Evolutionary conservation across 257 asterid genomes (phyloP).

Genomic region (Phtheirospermum japonicum): DNA sequence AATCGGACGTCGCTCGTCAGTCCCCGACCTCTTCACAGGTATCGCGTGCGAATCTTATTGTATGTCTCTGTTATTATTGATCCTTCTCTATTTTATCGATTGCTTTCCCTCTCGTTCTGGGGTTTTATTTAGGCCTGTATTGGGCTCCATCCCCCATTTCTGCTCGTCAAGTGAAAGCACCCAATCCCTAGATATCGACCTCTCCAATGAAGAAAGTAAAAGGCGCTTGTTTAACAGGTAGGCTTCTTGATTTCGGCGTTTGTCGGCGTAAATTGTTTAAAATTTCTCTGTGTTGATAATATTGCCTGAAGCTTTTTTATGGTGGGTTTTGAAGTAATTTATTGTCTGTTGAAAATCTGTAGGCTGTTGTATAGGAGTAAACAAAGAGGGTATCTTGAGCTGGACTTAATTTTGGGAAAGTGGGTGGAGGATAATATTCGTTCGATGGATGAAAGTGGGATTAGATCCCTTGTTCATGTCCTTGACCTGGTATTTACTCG

Average conservation of each 20-base stretch:
- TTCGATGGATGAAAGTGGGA: constrained; percentile 67
- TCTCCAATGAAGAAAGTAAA: constrained; percentile 67
- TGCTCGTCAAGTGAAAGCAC: constrained; percentile 42
- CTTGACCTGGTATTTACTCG: constrained; percentile 66
- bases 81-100: not conserved
- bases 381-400: constrained; percentile 89
- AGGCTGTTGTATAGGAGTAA: constrained; percentile 87
- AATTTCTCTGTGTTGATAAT: not conserved
- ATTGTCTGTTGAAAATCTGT: constrained; percentile 18
- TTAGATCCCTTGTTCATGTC: constrained; percentile 63
- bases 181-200: constrained; percentile 45
- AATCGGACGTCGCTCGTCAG: constrained; percentile 31
- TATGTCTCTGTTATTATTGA: not conserved
- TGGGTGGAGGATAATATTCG: constrained; percentile 89
- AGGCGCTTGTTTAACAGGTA: constrained; percentile 78
- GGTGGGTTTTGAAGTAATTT: constrained; percentile 1
- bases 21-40: constrained; percentile 42
- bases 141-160: constrained; percentile 44
- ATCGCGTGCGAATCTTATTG: not conserved
- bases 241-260: not conserved
- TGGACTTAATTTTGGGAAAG: constrained; percentile 80
- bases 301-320: not conserved
- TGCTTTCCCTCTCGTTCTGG: not conserved
- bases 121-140: constrained; percentile 47
- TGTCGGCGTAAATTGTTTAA: not conserved